Evolutionary conservation across 305 asterid species (phyloP).

Genomic region (Solanum hybrid): DNA sequence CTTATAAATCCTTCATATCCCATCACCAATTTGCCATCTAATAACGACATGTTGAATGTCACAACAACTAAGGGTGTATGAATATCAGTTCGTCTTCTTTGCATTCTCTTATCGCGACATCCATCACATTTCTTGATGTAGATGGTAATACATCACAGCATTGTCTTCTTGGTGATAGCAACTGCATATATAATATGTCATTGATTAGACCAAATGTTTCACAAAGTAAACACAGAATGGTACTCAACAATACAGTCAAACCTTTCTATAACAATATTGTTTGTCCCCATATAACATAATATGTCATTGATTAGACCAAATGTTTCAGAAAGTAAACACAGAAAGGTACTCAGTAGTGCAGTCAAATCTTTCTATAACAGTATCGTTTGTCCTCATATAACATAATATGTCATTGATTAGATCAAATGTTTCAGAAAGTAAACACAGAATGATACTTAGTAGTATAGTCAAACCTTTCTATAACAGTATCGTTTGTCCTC

Average conservation of each 20-base stretch:
- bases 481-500: not conserved
- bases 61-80: conserved; percentile 21
- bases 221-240: not conserved
- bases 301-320: not conserved
- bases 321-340: not conserved
- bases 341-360: not conserved
- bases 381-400: not conserved
- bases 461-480: not conserved
- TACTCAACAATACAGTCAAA: not conserved
- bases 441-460: not conserved
- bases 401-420: not conserved
- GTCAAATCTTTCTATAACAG: not conserved
- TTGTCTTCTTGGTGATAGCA: conserved; percentile 55
- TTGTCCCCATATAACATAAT: not conserved
- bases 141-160: conserved; percentile 60
- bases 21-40: not conserved
- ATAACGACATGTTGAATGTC: not conserved
- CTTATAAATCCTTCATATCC: not conserved
- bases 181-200: conserved; percentile 15
- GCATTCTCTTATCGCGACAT: conserved; percentile 43
- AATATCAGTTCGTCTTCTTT: conserved; percentile 43
- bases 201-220: conserved; percentile 1
- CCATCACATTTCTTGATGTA: conserved; percentile 32
- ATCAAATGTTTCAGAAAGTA: too few species aligned
- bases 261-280: not conserved